Evolutionary conservation across 2,329 filamentous ascomycete species (phyloP).

Genomic region (Paecilomyces niveus): DNA sequence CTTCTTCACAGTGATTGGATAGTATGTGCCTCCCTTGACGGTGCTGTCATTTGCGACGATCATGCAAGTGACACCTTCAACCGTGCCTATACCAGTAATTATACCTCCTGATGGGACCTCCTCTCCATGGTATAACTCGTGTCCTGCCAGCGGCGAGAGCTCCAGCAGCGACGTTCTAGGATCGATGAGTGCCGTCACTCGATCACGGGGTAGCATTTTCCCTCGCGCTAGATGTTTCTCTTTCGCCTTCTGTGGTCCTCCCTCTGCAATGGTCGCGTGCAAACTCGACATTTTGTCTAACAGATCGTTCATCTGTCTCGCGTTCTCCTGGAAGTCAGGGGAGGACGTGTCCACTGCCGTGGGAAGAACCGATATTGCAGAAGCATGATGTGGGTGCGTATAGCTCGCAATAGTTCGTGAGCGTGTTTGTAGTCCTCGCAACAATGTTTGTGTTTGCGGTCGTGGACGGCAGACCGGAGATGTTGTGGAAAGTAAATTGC

Average conservation of each 20-base stretch:
- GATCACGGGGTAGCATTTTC: slow-evolving; percentile 91
- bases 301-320: slow-evolving; percentile 66
- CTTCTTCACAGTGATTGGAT: slow-evolving; percentile 96
- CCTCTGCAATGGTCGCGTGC: slow-evolving; percentile 63
- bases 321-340: slow-evolving; percentile 74
- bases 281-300: slow-evolving; percentile 62
- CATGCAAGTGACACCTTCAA: slow-evolving; percentile 86
- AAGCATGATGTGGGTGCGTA: slow-evolving; percentile 72
- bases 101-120: slow-evolving; percentile 86
- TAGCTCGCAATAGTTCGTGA: slow-evolving; percentile 60
- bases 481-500: slow-evolving; percentile 25
- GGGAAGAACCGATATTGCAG: slow-evolving; percentile 72
- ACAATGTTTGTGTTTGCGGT: slow-evolving; percentile 4
- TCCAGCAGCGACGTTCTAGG: slow-evolving; percentile 87
- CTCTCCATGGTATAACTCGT: slow-evolving; percentile 78
- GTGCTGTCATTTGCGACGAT: slow-evolving; percentile 95
- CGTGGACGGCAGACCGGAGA: slow-evolving; percentile 17
- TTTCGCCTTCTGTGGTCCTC: slow-evolving; percentile 72
- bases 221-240: slow-evolving; percentile 81
- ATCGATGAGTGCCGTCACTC: slow-evolving; percentile 80
- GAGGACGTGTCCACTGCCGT: slow-evolving; percentile 70
- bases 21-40: slow-evolving; percentile 96
- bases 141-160: slow-evolving; percentile 82
- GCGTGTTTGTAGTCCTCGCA: slow-evolving; percentile 6
- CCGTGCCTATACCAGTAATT: slow-evolving; percentile 82